Percentiles rank a stretch among this genome's conserved stretches.
phyloP scores from a whole-genome alignment of 495 filamentous ascomycete genomes.

The Aspergillus indologenus region DNA sequence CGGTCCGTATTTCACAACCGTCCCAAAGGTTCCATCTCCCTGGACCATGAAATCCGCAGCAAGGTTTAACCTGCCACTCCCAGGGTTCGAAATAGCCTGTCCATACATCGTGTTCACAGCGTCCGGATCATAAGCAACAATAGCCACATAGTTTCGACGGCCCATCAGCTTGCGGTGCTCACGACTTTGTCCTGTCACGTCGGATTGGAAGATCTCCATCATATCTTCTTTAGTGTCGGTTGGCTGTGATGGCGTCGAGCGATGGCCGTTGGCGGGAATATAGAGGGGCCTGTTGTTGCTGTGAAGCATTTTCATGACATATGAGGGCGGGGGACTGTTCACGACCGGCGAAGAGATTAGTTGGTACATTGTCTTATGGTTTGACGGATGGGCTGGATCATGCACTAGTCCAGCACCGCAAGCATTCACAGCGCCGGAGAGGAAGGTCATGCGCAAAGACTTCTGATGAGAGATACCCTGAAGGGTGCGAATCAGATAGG shows the following conservation, averaged over 20 bases:
- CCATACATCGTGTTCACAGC: constrained; percentile 56
- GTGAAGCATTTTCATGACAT: constrained; percentile 90
- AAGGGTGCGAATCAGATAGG: constrained; percentile 91
- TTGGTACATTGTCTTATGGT: constrained; percentile 99
- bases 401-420: constrained; percentile 92
- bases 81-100: constrained; percentile 36
- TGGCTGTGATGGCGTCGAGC: constrained; percentile 49
- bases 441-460: constrained; percentile 90
- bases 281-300: constrained; percentile 82
- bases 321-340: constrained; percentile 76
- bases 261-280: constrained; percentile 85
- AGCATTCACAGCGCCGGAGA: constrained; percentile 87
- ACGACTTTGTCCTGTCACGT: constrained; percentile 73
- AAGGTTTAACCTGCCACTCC: constrained; percentile 72
- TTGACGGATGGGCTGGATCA: constrained; percentile 82
- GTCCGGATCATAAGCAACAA: constrained; percentile 90
- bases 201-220: constrained; percentile 97
- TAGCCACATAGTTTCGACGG: constrained; percentile 87
- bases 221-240: constrained; percentile 97
- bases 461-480: constrained; percentile 94
- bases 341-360: constrained; percentile 90
- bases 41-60: constrained; percentile 98
- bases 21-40: constrained; percentile 72
- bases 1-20: constrained; percentile 92
- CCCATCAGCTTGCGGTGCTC: constrained; percentile 91